Percentiles rank a stretch among this genome's conserved stretches.
Evolutionary conservation across 306 rosid genomes (phyloP).

Genomic region (Clitoria ternatea): DNA sequence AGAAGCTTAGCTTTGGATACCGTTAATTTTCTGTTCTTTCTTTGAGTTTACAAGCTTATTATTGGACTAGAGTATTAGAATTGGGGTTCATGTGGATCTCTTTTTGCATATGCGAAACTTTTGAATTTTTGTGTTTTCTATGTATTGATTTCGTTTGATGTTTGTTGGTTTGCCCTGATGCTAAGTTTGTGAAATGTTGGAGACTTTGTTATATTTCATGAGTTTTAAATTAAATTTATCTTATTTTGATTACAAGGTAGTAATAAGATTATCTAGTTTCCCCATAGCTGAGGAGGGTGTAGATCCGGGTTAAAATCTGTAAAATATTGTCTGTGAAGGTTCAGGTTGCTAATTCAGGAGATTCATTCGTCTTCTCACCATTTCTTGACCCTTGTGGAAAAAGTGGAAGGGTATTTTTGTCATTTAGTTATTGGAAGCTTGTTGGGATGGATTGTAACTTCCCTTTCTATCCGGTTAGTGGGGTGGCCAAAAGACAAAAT

Average conservation of each 20-base stretch:
- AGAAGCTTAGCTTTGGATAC: neutral
- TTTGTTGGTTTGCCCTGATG: neutral
- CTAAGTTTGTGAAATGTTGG: neutral
- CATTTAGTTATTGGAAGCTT: constrained; percentile 20
- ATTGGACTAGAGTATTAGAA: constrained; percentile 10
- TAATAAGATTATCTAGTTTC: too few relatives aligned
- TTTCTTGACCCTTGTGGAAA: constrained; percentile 18
- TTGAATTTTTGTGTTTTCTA: neutral
- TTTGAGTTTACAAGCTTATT: neutral
- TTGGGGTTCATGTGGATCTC: constrained; percentile 27
- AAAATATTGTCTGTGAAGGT: constrained; percentile 17
- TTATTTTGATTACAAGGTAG: too few relatives aligned
- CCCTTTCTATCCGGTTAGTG: constrained; percentile 21
- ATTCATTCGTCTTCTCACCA: constrained; percentile 14
- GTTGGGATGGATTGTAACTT: constrained; percentile 22
- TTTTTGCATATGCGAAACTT: neutral
- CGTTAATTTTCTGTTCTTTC: neutral
- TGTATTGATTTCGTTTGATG: constrained; percentile 20
- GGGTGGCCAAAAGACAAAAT: constrained; percentile 35
- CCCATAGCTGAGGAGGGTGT: neutral
- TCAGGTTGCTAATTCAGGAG: constrained; percentile 23
- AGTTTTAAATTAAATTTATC: too few relatives aligned
- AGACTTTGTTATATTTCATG: too few relatives aligned
- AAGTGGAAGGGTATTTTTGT: constrained; percentile 45
- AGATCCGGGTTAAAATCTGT: neutral